Conservation (phyloP, 345 rosid genomes). For the Hibiscus trionum region DNA sequence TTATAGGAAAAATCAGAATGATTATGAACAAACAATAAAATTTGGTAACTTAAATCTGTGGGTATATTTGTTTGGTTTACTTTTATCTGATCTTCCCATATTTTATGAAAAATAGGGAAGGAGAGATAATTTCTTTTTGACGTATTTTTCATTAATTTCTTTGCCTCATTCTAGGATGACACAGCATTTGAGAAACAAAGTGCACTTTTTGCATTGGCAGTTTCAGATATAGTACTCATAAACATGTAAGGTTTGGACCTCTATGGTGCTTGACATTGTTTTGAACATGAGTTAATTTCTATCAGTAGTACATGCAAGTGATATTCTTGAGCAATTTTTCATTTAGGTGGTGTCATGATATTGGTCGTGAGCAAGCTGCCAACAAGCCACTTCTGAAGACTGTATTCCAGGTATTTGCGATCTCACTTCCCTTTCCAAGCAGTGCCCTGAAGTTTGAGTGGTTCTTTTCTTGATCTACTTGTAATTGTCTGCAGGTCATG, state of each 20-base stretch:
- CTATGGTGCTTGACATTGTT: not conserved
- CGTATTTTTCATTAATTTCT: not conserved
- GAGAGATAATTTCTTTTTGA: slow-evolving; percentile 9
- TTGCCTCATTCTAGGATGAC: slow-evolving; percentile 57
- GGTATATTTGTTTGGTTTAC: not conserved
- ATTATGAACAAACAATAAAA: not conserved
- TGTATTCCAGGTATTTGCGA: slow-evolving; percentile 74
- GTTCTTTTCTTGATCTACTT: slow-evolving; percentile 14
- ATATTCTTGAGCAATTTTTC: slow-evolving; percentile 15
- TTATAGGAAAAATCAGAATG: not conserved
- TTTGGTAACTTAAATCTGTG: not conserved
- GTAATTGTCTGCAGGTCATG: slow-evolving; percentile 67
- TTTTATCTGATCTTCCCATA: not conserved
- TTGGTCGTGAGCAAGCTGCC: slow-evolving; percentile 99
- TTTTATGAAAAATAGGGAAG: not conserved
- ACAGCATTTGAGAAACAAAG: slow-evolving; percentile 99
- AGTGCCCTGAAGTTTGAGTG: slow-evolving; percentile 5
- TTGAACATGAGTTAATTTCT: not conserved
- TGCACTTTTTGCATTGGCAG: slow-evolving; percentile 97
- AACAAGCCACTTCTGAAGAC: slow-evolving; percentile 96
- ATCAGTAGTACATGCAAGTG: slow-evolving; percentile 9
- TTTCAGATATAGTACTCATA: slow-evolving; percentile 94
- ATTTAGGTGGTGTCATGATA: slow-evolving; percentile 99
- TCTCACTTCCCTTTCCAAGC: slow-evolving; percentile 10
- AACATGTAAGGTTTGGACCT: slow-evolving; percentile 63